Evolutionary conservation across 768 basidiomycete species (phyloP).

Genomic region (Suillus hirtellus): DNA sequence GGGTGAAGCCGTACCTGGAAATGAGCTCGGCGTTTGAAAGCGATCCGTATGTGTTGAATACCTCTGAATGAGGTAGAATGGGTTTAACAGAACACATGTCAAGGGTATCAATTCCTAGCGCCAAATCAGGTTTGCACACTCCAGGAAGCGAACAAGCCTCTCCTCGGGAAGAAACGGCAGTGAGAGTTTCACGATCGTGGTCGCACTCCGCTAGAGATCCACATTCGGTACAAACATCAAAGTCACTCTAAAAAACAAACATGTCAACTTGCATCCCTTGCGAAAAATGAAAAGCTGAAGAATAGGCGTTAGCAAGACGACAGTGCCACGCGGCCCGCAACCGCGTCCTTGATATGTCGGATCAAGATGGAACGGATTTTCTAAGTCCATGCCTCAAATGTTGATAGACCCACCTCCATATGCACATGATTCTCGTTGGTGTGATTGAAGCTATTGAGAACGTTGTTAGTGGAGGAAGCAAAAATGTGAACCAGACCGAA

Average conservation of each 20-base stretch:
- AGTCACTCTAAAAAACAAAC: conserved; percentile 55
- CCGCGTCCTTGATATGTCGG: not conserved
- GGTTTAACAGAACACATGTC: conserved; percentile 67
- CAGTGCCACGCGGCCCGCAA: not conserved
- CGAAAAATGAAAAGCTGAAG: conserved; percentile 9
- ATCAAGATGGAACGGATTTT: not conserved
- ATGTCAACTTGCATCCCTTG: conserved; percentile 14
- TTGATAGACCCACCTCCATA: conserved; percentile 54
- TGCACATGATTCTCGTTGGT: conserved; percentile 67
- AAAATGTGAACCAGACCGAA: conserved; percentile 5
- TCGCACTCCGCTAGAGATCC: conserved; percentile 66
- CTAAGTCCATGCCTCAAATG: conserved; percentile 17
- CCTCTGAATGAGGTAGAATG: conserved; percentile 53
- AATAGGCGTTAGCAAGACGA: conserved; percentile 10
- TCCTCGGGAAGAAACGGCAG: conserved; percentile 11
- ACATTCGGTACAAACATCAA: conserved; percentile 70
- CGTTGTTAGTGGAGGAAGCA: conserved; percentile 18
- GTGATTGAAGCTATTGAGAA: conserved; percentile 66
- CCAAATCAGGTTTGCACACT: not conserved
- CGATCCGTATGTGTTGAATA: conserved; percentile 79
- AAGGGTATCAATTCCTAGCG: conserved; percentile 41
- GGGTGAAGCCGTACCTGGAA: conserved; percentile 67
- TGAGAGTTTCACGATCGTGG: conserved; percentile 51
- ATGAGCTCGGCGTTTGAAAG: conserved; percentile 68
- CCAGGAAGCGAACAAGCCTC: conserved; percentile 2